These are phyloP conservation scores for Tympanopsis confertula DNA, from an alignment of 2,329 filamentous ascomycete species.

Conservation along the genomic window DNA sequence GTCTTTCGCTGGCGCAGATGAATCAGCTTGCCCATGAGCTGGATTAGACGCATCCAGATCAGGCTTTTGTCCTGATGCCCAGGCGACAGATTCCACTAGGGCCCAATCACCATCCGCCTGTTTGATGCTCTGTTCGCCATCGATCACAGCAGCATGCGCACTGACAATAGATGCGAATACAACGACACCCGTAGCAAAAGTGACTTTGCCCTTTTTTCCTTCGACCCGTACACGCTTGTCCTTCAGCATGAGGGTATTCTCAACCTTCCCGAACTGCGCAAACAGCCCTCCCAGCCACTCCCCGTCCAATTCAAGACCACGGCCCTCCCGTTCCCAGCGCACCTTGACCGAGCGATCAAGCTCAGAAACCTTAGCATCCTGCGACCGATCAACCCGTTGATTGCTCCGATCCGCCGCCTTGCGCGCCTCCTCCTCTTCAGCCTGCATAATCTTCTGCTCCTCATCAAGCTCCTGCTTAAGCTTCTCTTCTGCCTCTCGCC, in stretches of 20 bases:
- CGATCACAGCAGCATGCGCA: constrained; percentile 41
- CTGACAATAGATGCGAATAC: constrained; percentile 44
- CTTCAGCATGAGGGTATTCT: constrained; percentile 39
- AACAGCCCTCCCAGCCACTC: constrained; percentile 33
- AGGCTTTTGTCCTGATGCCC: constrained; percentile 39
- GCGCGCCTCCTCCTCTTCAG: constrained; percentile 9
- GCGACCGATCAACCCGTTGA: constrained; percentile 15
- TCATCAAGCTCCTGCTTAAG: constrained; percentile 6
- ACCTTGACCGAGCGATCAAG: constrained; percentile 46
- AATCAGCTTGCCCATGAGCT: not conserved
- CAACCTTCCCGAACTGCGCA: constrained; percentile 40
- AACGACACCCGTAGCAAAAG: constrained; percentile 38
- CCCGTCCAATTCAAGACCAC: constrained; percentile 30
- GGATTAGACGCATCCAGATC: constrained; percentile 20
- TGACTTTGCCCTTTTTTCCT: constrained; percentile 35
- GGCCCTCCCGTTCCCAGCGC: constrained; percentile 36
- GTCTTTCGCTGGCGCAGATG: not conserved
- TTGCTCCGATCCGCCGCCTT: constrained; percentile 9
- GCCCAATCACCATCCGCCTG: constrained; percentile 28
- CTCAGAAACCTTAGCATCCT: constrained; percentile 31
- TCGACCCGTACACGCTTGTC: constrained; percentile 38
- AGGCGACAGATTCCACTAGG: constrained; percentile 37
- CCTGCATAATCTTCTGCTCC: constrained; percentile 16
- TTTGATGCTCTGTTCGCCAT: constrained; percentile 18
- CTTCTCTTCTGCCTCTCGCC: constrained; percentile 26